phyloP scores from a whole-genome alignment of 2,329 filamentous ascomycete genomes.

The Fusarium illudens region DNA sequence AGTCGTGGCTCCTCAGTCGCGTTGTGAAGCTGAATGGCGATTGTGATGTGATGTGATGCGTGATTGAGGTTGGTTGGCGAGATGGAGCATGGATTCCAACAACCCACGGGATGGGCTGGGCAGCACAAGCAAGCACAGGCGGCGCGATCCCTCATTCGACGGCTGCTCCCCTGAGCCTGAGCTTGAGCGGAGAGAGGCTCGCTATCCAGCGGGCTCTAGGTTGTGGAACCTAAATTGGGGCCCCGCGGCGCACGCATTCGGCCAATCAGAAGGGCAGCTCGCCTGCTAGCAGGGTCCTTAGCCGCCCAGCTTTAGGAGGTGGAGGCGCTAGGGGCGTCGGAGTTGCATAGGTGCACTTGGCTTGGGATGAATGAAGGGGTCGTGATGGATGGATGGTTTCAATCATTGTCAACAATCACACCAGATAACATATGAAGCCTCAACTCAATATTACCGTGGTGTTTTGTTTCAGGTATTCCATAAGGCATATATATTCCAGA shows the following conservation, averaged over 20 bases:
- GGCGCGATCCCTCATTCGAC: slow-evolving; percentile 39
- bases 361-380: slow-evolving; percentile 22
- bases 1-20: slow-evolving; percentile 15
- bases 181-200: slow-evolving; percentile 28
- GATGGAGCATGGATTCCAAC: slow-evolving; percentile 6
- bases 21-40: slow-evolving; percentile 28
- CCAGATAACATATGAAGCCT: neutral
- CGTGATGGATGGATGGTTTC: neutral
- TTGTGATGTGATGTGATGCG: slow-evolving; percentile 31
- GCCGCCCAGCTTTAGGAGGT: slow-evolving; percentile 36
- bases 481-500: neutral
- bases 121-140: slow-evolving; percentile 13
- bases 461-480: neutral
- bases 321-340: slow-evolving; percentile 31
- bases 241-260: slow-evolving; percentile 26
- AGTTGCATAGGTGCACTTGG: slow-evolving; percentile 34
- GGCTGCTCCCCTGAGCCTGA: slow-evolving; percentile 39
- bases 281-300: slow-evolving; percentile 27
- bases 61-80: slow-evolving; percentile 32
- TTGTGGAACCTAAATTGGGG: slow-evolving; percentile 41
- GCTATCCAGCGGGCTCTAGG: slow-evolving; percentile 18
- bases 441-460: neutral
- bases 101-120: slow-evolving; percentile 27
- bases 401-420: slow-evolving; percentile 1
- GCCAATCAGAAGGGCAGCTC: slow-evolving; percentile 23